Evolutionary conservation across 345 rosid species (phyloP).

Genomic region (Adansonia digitata): DNA sequence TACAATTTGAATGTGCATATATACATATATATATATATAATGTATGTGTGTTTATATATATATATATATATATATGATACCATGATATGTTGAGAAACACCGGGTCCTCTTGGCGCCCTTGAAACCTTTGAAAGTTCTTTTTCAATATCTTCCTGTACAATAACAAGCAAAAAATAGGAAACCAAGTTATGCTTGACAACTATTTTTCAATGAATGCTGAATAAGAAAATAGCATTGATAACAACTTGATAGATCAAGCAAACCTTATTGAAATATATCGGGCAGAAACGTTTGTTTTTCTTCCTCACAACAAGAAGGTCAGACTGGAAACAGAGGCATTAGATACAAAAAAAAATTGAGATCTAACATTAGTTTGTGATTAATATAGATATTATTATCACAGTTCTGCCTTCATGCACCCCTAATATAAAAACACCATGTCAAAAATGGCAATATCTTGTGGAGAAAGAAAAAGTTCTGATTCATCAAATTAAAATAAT

Average conservation of each 20-base stretch:
- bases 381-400: neutral
- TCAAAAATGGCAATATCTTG: neutral
- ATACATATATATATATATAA: neutral
- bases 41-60: neutral
- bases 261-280: slow-evolving; percentile 93
- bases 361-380: neutral
- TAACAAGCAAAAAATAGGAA: slow-evolving; percentile 11
- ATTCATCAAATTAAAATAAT: neutral
- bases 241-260: slow-evolving; percentile 15
- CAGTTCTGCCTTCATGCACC: neutral
- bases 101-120: slow-evolving; percentile 55
- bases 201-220: neutral
- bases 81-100: slow-evolving; percentile 75
- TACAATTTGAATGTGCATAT: neutral
- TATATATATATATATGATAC: slow-evolving; percentile 28
- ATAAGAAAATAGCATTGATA: slow-evolving; percentile 5
- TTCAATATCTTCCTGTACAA: slow-evolving; percentile 77
- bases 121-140: slow-evolving; percentile 73
- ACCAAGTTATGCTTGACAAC: neutral
- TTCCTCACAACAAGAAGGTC: slow-evolving; percentile 84
- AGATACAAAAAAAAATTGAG: slow-evolving; percentile 10
- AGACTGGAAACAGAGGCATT: slow-evolving; percentile 51
- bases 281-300: slow-evolving; percentile 78
- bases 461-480: neutral
- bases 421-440: neutral